A percentile compares a stretch with the other conserved stretches of the same genome.
Evolutionary conservation across 2,329 filamentous ascomycete species (phyloP).

Genomic region (Aureobasidium lini): DNA sequence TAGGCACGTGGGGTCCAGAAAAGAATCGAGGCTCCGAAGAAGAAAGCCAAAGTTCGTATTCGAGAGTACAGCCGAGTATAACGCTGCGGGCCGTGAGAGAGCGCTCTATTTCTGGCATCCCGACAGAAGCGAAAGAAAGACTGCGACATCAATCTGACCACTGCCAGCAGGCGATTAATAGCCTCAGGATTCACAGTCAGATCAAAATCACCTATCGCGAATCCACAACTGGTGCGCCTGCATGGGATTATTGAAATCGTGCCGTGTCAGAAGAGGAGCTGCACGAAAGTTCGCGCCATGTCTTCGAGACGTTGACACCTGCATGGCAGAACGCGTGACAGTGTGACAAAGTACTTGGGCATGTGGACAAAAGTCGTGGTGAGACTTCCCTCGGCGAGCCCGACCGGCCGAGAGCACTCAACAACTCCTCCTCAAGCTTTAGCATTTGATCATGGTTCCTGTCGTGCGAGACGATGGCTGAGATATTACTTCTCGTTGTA

Average conservation of each 20-base stretch:
- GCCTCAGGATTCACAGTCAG: background rate
- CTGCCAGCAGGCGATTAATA: background rate
- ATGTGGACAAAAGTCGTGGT: background rate
- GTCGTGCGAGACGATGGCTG: no score
- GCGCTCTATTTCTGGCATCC: background rate
- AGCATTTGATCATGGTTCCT: background rate
- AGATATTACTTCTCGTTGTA: no score
- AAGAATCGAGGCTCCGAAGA: constrained; percentile 1
- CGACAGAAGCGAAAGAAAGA: background rate
- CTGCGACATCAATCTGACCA: background rate
- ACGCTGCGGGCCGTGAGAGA: background rate
- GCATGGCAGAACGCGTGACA: background rate
- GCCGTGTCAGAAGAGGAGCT: background rate
- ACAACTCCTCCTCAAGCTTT: background rate
- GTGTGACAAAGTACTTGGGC: background rate
- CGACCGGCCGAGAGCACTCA: background rate
- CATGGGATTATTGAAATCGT: background rate
- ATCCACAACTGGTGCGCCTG: constrained; percentile 1
- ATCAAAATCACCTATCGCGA: background rate
- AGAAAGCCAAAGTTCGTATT: constrained; percentile 1
- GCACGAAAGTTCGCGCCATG: background rate
- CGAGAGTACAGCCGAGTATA: background rate
- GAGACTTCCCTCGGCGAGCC: background rate
- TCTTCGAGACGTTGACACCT: background rate
- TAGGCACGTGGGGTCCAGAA: background rate